Evolutionary conservation across 2,329 filamentous ascomycete genomes (phyloP), one percentile per base, ranked within the genome.

Genomic region (Chaetomium strumarium): DNA sequence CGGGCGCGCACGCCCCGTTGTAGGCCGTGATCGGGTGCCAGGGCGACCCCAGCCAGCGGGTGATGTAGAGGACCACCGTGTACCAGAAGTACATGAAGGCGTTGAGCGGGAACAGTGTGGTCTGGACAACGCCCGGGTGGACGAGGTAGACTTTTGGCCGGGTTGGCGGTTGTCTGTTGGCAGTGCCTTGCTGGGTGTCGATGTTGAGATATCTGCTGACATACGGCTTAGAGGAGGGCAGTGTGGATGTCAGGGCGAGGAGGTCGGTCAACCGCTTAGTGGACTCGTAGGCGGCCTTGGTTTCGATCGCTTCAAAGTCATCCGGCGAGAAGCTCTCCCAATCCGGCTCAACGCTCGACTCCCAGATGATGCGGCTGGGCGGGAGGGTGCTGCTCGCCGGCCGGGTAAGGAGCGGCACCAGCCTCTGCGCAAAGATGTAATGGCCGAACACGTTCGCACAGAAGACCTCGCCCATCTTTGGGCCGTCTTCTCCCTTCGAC

Each of bases 371-470:
- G 46, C 90, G 82, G 9, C 83, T 87, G 0, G 74, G 72, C 1
- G 70, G 52, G 4, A 73, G 65, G 52, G 69, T 58, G 38, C 17
- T 30, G 31, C n/a, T 41, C 14, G 69, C 63, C 14, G 64, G 65
- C 46, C 81, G 73, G 62, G 74, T 72, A 61, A 99, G 77, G 11
- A 96, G 74, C 0, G 89, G 86, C 60, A 86, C 78, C 11, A 97
- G 77, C 64, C 85, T 83, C 67, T 96, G 91, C 14, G 82, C 81
- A 20, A 99, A 81, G 64, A 96, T 72, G 67, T 99, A 97, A 72
- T 99, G 93, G 0, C 93, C 93, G 66, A 99, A 97, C 30, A 96
- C 79, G 65, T 97, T 97, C 46, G 92, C 86, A 66, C 85, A 86
- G 67, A 97, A 99, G 16, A 96, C 83, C 60, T 89, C 78, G 3